A percentile compares a stretch with the other conserved stretches of the same genome.
Conservation (phyloP, 306 rosid genomes). For the Trifolium pratense region DNA sequence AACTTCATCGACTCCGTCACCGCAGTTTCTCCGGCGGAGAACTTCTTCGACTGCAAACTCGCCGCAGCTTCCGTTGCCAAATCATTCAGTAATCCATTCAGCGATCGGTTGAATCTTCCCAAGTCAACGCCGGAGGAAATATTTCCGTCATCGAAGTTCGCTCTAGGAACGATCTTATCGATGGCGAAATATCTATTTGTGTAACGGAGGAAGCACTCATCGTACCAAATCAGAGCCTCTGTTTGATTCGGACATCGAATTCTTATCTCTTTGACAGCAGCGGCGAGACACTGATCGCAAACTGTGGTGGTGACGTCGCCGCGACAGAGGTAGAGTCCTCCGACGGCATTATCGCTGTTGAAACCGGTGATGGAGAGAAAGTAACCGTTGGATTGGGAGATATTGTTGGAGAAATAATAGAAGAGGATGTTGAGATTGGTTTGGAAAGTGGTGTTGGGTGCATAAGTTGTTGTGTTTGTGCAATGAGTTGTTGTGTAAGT, state of each 20-base stretch:
- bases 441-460: neutral
- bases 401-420: neutral
- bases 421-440: neutral
- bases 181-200: neutral
- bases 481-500: neutral
- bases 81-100: neutral
- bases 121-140: neutral
- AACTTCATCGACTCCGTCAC: slow-evolving; percentile 1
- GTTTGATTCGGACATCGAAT: neutral
- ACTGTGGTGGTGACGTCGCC: neutral
- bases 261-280: neutral
- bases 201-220: neutral
- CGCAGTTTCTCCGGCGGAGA: neutral
- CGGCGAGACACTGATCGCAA: neutral
- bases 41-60: neutral
- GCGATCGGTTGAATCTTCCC: neutral
- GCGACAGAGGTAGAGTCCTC: neutral
- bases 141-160: neutral
- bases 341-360: neutral
- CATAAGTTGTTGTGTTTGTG: slow-evolving; percentile 7
- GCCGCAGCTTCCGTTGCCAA: neutral
- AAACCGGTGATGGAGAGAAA: neutral
- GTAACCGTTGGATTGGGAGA: slow-evolving; percentile 16
- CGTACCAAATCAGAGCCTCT: slow-evolving; percentile 5
- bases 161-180: neutral